These are phyloP conservation scores for Lactarius psammicola DNA, from an alignment of 768 basidiomycete species.

Conservation along the genomic window DNA sequence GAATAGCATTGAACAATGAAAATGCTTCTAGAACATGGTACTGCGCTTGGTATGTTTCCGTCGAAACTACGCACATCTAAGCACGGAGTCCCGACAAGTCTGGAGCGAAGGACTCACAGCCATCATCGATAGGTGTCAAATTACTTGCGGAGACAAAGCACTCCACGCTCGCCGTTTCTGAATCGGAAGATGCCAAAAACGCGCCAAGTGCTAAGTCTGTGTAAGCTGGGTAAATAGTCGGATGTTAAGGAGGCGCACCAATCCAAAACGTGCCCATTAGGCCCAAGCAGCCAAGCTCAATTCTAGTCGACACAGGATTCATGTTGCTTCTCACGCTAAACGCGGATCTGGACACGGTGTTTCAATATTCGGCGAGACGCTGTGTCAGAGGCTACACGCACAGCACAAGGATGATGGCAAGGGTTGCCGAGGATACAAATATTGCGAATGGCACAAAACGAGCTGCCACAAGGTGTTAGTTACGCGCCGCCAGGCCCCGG, in stretches of 20 bases:
- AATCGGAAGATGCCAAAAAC: conserved; percentile 70
- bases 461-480: conserved; percentile 44
- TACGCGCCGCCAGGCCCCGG: neutral
- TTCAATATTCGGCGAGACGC: conserved; percentile 18
- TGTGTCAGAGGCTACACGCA: conserved; percentile 38
- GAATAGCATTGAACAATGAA: conserved; percentile 70
- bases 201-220: conserved; percentile 62
- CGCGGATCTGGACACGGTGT: conserved; percentile 47
- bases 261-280: conserved; percentile 78
- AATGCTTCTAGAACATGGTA: conserved; percentile 81
- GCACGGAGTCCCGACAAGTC: neutral
- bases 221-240: conserved; percentile 2
- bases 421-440: conserved; percentile 70
- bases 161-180: conserved; percentile 77
- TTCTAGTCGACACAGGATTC: conserved; percentile 77
- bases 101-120: conserved; percentile 51
- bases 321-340: conserved; percentile 62
- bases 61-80: conserved; percentile 54
- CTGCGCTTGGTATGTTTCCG: conserved; percentile 86
- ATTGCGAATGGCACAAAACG: conserved; percentile 85
- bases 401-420: conserved; percentile 68
- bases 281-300: conserved; percentile 70
- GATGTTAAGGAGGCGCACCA: conserved; percentile 43
- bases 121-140: conserved; percentile 55
- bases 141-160: conserved; percentile 62